These are phyloP conservation scores for Murraya paniculata DNA, from an alignment of 345 rosid genomes.

Conservation along the genomic window DNA sequence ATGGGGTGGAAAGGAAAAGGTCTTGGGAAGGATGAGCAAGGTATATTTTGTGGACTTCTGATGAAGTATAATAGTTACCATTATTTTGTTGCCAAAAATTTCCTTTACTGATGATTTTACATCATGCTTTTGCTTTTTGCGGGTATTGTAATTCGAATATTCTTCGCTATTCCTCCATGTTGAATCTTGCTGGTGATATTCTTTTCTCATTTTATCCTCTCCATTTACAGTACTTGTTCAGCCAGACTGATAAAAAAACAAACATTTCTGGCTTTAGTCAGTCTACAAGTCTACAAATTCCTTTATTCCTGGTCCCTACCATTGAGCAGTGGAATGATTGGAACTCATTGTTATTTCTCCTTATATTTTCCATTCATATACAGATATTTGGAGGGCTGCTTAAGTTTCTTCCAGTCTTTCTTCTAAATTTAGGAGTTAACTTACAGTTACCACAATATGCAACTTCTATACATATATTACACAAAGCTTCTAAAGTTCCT, in stretches of 20 bases:
- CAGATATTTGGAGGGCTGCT: background rate
- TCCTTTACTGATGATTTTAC: background rate
- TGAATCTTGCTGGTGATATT: background rate
- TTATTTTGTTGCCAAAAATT: background rate
- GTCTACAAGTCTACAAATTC: background rate
- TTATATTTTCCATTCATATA: background rate
- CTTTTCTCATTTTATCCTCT: background rate
- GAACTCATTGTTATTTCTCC: background rate
- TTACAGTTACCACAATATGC: background rate
- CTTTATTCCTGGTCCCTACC: background rate
- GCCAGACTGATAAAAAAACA: background rate
- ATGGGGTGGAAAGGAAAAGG: slow-evolving; percentile 99
- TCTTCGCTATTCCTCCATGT: background rate
- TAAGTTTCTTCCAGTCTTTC: background rate
- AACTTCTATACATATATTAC: background rate
- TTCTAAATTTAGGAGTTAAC: background rate
- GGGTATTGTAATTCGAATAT: background rate
- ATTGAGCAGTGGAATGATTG: background rate
- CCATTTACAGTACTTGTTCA: background rate
- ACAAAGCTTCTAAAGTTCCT: background rate
- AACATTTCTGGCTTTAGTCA: background rate
- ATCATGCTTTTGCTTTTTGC: background rate
- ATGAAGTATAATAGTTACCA: background rate
- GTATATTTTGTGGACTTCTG: slow-evolving; percentile 26
- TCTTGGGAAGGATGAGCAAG: slow-evolving; percentile 94